These are phyloP conservation scores for Cutaneotrichosporon mucoides DNA, from an alignment of 1,284 basidiomycete species.

Conservation along the genomic window DNA sequence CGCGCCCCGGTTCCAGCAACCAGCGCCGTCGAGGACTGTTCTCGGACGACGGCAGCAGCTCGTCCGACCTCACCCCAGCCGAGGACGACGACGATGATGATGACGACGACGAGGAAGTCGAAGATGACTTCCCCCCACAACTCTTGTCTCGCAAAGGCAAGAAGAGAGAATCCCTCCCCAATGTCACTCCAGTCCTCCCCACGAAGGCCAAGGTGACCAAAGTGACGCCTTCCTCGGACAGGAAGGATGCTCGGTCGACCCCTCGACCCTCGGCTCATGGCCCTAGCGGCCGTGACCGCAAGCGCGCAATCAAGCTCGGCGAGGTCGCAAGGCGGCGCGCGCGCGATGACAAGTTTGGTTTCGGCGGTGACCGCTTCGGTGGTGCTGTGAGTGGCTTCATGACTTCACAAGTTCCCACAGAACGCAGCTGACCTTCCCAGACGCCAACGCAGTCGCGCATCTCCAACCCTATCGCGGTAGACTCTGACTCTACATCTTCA, in stretches of 20 bases:
- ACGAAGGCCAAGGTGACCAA: conserved; percentile 4
- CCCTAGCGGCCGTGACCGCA: conserved; percentile 36
- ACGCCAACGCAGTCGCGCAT: conserved; percentile 19
- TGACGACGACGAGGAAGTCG: conserved; percentile 16
- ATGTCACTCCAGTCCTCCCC: conserved; percentile 2
- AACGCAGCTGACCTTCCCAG: conserved; percentile 1
- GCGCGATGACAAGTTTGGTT: conserved; percentile 41
- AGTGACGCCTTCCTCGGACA: conserved; percentile 7
- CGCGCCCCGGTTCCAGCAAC: conserved; percentile 7
- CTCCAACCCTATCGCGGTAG: conserved; percentile 8
- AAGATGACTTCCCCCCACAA: not conserved
- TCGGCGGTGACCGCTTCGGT: conserved; percentile 24
- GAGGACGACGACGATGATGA: conserved; percentile 21
- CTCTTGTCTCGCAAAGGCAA: conserved; percentile 8
- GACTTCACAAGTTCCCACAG: not conserved
- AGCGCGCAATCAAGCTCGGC: conserved; percentile 35
- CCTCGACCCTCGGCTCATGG: conserved; percentile 23
- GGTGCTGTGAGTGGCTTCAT: conserved; percentile 14
- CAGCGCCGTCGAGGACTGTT: conserved; percentile 11
- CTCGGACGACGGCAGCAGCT: conserved; percentile 17
- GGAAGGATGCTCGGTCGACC: not conserved
- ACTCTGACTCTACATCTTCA: conserved; percentile 38
- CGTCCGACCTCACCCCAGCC: conserved; percentile 24
- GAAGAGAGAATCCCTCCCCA: conserved; percentile 13
- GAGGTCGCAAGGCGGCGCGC: conserved; percentile 37